Evolutionary conservation across 1,284 basidiomycete species (phyloP), one percentile per base, ranked within the genome.

Genomic region (Microbotryum intermedium): DNA sequence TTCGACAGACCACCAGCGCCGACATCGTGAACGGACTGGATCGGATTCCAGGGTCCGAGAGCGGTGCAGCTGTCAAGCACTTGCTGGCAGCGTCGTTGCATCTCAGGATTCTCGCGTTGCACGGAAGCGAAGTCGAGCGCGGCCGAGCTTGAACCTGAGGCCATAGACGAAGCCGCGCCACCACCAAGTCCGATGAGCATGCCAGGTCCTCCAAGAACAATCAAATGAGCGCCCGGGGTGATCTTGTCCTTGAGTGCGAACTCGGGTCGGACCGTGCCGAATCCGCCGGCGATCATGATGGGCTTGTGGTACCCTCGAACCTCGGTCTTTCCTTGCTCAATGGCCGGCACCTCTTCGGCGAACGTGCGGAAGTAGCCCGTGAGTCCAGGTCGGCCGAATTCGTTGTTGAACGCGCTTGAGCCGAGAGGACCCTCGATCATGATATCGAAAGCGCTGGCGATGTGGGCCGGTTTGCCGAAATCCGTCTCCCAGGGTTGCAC

Each of bases 241-340:
- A 95, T 90, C 62, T 77, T 77, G 3, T 81, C 79, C 76, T 97
- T 97, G 70, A 79, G 80, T 16, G 91, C 84, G 70, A 87, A 91
- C 61, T 82, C 75, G 2, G 87, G 84, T 26, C 89, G 83, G 44
- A 98, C 93, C 71, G 89, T 97, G 10, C 94, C 94, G 61, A 94
- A 83, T 46, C 94, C 94, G 53, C 94, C 94, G 20, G 95, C 95
- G 66, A 98, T 87, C 95, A 99, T 99, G 78, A 99, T 97, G 18
- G 94, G 94, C 75, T 99, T 99, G 78, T 98, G 95, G 77, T 97
- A 99, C 0, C 94, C 94, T 60, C 92, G 81, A n/a, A 93, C 80
- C 72, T 92, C 85, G 52, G 62, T 74, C 59, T 60, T 26, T 1
- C 77, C 78, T 53, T 57, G 46, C 50, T 53, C 61, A 29, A 60